A percentile compares a stretch with the other conserved stretches of the same genome.
These are phyloP conservation scores for Lagerstroemia speciosa DNA, from an alignment of 345 rosid species.

Conservation along the genomic window DNA sequence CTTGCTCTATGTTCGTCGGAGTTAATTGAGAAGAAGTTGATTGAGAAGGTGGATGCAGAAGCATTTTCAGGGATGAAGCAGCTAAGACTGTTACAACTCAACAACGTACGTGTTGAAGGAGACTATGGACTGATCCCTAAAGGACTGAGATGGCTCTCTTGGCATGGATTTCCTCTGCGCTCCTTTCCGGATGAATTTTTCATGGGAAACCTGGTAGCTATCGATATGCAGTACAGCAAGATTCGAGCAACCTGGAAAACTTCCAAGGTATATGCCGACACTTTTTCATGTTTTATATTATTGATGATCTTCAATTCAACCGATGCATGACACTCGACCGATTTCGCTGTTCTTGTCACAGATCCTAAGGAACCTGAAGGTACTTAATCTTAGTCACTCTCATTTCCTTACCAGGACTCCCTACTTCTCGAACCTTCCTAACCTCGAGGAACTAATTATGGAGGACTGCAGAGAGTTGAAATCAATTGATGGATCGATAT, in stretches of 20 bases:
- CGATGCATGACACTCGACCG: neutral
- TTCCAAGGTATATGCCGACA: neutral
- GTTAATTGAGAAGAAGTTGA: neutral
- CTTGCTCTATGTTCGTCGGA: neutral
- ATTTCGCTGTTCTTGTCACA: neutral
- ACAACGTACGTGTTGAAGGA: neutral
- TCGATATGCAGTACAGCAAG: neutral
- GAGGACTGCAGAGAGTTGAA: slow-evolving; percentile 13
- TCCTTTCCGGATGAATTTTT: neutral
- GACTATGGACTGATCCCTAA: neutral
- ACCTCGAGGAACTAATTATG: slow-evolving; percentile 11
- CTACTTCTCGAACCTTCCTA: slow-evolving; percentile 7
- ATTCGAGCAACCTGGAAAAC: neutral
- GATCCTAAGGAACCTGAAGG: slow-evolving; percentile 5
- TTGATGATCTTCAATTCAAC: neutral
- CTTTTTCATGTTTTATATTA: neutral
- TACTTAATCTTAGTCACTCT: slow-evolving; percentile 16
- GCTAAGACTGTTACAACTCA: neutral
- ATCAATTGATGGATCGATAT: slow-evolving; percentile 17
- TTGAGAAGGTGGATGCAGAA: neutral
- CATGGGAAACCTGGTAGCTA: neutral
- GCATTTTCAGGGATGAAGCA: neutral
- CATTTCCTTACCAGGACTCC: slow-evolving; percentile 1
- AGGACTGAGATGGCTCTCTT: slow-evolving; percentile 2
- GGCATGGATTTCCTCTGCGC: slow-evolving; percentile 4